These are phyloP conservation scores for Entamoeba dispar DNA, from an alignment of 208 protist species.

Conservation along the genomic window DNA sequence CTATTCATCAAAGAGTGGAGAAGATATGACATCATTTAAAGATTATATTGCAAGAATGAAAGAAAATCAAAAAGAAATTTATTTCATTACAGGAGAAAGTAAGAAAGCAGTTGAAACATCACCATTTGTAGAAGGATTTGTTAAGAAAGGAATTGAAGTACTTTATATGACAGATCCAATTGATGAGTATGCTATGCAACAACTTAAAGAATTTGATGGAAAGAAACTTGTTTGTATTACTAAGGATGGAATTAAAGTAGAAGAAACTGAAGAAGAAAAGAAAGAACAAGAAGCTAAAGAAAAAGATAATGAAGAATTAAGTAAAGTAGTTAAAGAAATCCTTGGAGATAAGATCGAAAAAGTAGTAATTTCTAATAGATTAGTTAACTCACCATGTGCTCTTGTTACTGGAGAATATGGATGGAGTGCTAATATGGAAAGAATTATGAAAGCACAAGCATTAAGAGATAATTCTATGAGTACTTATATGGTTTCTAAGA, in stretches of 20 bases:
- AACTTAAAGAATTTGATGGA: slow-evolving; percentile 77
- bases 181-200: slow-evolving; percentile 85
- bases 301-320: slow-evolving; percentile 59
- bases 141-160: slow-evolving; percentile 68
- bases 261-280: slow-evolving; percentile 81
- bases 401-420: slow-evolving; percentile 87
- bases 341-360: slow-evolving; percentile 94
- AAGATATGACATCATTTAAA: slow-evolving; percentile 67
- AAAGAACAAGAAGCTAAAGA: slow-evolving; percentile 75
- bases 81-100: slow-evolving; percentile 85
- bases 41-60: slow-evolving; percentile 84
- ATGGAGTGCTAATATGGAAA: slow-evolving; percentile 93
- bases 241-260: slow-evolving; percentile 77
- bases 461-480: slow-evolving; percentile 76
- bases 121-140: slow-evolving; percentile 76
- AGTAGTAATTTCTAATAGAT: slow-evolving; percentile 71
- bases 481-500: slow-evolving; percentile 85
- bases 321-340: slow-evolving; percentile 92
- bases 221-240: slow-evolving; percentile 78
- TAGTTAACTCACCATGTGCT: slow-evolving; percentile 74
- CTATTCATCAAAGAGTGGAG: slow-evolving; percentile 60
- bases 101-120: slow-evolving; percentile 52
- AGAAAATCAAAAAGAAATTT: slow-evolving; percentile 81
- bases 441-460: slow-evolving; percentile 96
- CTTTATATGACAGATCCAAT: slow-evolving; percentile 86